Evolutionary conservation across 1,284 basidiomycete genomes (phyloP).

Genomic region (Microbotryum lychnidis-dioicae): DNA sequence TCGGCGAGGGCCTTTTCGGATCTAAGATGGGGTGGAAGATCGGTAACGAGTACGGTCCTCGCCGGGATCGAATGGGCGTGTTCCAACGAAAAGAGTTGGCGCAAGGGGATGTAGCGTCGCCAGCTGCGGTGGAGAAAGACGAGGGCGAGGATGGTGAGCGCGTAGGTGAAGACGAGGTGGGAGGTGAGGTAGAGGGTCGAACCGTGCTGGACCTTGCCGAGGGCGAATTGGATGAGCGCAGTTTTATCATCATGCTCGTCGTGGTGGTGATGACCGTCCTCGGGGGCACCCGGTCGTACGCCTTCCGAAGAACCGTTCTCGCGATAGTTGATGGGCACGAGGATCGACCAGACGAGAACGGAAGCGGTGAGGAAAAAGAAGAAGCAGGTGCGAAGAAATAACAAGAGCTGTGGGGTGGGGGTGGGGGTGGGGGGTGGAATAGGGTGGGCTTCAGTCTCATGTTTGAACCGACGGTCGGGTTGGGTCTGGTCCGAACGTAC

Average conservation of each 20-base stretch:
- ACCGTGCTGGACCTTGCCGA: conserved; percentile 38
- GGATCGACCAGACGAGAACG: conserved; percentile 62
- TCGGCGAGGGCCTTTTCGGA: conserved; percentile 78
- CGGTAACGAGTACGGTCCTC: conserved; percentile 80
- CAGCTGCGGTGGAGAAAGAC: conserved; percentile 84
- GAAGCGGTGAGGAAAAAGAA: conserved; percentile 68
- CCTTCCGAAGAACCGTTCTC: conserved; percentile 61
- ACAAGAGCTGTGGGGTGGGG: conserved; percentile 56
- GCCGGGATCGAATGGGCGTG: conserved; percentile 89
- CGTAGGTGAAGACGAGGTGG: conserved; percentile 85
- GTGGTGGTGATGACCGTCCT: conserved; percentile 26
- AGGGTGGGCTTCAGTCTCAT: not conserved
- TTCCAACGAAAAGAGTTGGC: conserved; percentile 87
- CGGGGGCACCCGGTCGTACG: conserved; percentile 40
- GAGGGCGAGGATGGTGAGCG: conserved; percentile 79
- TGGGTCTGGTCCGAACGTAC: conserved; percentile 43
- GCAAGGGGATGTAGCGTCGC: conserved; percentile 63
- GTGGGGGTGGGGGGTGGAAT: not conserved
- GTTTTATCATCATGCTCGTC: conserved; percentile 40
- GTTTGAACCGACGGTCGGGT: not conserved
- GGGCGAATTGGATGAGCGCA: not conserved
- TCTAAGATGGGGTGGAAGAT: conserved; percentile 70
- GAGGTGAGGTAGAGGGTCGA: conserved; percentile 43
- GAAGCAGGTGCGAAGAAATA: conserved; percentile 92
- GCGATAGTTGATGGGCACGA: conserved; percentile 79